Conservation (phyloP, 106 monocot genomes). For the Dendrobium chrysotoxum region DNA sequence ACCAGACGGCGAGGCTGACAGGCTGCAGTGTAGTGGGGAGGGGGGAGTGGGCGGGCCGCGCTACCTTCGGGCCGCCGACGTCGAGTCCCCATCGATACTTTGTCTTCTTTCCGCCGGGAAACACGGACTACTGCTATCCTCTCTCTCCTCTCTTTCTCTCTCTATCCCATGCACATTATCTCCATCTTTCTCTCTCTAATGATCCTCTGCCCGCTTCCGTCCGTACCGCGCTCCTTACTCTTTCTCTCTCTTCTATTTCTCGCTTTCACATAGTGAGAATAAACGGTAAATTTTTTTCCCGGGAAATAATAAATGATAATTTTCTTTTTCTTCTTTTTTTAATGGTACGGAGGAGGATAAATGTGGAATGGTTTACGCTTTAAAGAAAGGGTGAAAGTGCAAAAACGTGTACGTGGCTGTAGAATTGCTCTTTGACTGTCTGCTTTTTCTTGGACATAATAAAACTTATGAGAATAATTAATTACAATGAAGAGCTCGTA, state of each 20-base stretch:
- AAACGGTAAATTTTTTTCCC: neutral
- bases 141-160: neutral
- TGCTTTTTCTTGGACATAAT: too few relatives aligned
- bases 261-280: neutral
- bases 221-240: conserved; percentile 1
- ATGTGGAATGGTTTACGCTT: too few relatives aligned
- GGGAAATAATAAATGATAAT: neutral
- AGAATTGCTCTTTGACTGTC: too few relatives aligned
- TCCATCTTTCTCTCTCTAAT: conserved; percentile 1
- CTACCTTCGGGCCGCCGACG: neutral
- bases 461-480: too few relatives aligned
- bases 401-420: too few relatives aligned
- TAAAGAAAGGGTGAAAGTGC: too few relatives aligned
- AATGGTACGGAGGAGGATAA: neutral
- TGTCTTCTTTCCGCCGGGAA: conserved; percentile 8
- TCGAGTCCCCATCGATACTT: neutral
- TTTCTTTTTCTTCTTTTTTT: neutral
- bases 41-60: neutral
- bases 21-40: neutral
- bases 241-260: neutral
- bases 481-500: too few relatives aligned
- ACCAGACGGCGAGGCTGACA: conserved; percentile 9
- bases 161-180: neutral
- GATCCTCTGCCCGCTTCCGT: neutral
- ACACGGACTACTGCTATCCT: conserved; percentile 4